These are phyloP conservation scores for Cercis canadensis DNA, from an alignment of 306 rosid species.

Conservation along the genomic window DNA sequence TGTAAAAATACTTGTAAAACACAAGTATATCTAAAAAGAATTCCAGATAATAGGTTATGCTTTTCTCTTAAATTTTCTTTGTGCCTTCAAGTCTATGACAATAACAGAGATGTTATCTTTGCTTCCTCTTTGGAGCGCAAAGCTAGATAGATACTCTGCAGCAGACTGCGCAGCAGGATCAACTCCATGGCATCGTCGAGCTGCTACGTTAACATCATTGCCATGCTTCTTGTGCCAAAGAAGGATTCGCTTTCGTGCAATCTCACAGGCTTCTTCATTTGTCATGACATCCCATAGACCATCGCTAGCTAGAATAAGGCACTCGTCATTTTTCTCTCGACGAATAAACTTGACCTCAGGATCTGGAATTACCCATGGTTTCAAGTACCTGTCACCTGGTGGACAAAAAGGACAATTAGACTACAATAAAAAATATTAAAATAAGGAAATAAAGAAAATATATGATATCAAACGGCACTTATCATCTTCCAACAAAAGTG, in stretches of 20 bases:
- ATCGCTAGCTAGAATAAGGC: conserved; percentile 78
- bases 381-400: conserved; percentile 79
- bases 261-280: conserved; percentile 80
- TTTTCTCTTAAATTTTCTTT: conserved; percentile 71
- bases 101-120: conserved; percentile 79
- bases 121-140: conserved; percentile 82
- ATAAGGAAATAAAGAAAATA: not conserved
- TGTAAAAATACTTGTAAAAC: conserved; percentile 20
- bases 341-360: conserved; percentile 65
- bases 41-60: conserved; percentile 28
- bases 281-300: conserved; percentile 90
- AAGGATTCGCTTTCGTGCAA: conserved; percentile 77
- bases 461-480: not conserved
- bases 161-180: conserved; percentile 86
- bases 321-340: conserved; percentile 70
- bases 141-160: conserved; percentile 72
- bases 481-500: not conserved
- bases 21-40: conserved; percentile 33
- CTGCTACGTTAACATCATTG: conserved; percentile 24
- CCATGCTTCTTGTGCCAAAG: conserved; percentile 78
- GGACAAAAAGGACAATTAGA: conserved; percentile 21
- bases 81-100: conserved; percentile 77
- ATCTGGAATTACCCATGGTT: conserved; percentile 82
- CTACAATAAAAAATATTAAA: not conserved
- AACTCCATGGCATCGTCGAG: conserved; percentile 36